Percentiles rank a stretch among this genome's conserved stretches.
Evolutionary conservation across 176 grass and related monocot genomes (phyloP).

Genomic region (Guadua angustifolia): DNA sequence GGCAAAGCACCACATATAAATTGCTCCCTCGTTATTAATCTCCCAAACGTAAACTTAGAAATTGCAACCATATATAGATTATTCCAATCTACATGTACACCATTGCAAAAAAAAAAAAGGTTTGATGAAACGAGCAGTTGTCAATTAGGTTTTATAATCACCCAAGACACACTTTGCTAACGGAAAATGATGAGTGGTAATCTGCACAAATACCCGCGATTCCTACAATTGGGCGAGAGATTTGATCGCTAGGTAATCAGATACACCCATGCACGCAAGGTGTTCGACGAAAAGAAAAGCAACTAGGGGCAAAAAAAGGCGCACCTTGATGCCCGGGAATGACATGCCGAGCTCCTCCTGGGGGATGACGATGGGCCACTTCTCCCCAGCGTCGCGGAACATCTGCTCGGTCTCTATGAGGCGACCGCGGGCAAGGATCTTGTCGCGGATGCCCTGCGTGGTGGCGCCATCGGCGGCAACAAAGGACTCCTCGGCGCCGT

Average conservation of each 20-base stretch:
- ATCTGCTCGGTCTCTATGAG: constrained; percentile 88
- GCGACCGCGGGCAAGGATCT: constrained; percentile 73
- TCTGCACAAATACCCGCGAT: too few species aligned
- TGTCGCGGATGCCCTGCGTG: constrained; percentile 73
- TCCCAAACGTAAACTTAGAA: too few species aligned
- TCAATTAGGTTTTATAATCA: too few species aligned
- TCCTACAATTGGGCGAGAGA: too few species aligned
- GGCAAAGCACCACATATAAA: too few species aligned
- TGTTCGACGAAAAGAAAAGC: constrained; percentile 45
- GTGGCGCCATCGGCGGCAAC: constrained; percentile 63
- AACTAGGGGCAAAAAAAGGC: background rate
- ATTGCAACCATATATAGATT: too few species aligned
- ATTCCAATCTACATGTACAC: too few species aligned
- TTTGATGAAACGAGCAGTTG: background rate
- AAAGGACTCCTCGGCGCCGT: constrained; percentile 75
- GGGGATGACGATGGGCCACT: constrained; percentile 85
- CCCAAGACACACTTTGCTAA: too few species aligned
- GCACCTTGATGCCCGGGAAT: constrained; percentile 84
- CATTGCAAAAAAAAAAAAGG: too few species aligned
- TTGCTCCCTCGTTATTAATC: too few species aligned
- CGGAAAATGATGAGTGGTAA: too few species aligned
- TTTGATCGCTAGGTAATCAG: background rate
- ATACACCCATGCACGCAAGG: constrained; percentile 2
- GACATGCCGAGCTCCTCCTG: constrained; percentile 75
- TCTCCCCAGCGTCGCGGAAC: constrained; percentile 81